Evolutionary conservation across 2,329 filamentous ascomycete genomes (phyloP), one percentile per base, ranked within the genome.

Genomic region (Oidium heveae): DNA sequence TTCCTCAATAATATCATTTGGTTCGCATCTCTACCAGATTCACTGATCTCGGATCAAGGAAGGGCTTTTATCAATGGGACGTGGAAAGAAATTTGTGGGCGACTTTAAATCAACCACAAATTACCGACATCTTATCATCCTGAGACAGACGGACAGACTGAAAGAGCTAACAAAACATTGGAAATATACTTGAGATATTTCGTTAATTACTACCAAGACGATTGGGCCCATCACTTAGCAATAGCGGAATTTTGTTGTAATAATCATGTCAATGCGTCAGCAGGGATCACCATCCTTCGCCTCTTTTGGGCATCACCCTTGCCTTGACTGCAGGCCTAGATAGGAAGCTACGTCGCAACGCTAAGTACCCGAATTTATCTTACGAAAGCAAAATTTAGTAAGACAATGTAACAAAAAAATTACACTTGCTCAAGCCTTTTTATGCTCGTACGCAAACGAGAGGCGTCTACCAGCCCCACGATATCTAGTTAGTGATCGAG

Each of bases 1-100:
- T 28, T 59, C 57, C 43, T 62, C 58, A 53, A 58, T 59, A 54
- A 63, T 51, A 20, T 59, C 58, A 43, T 62, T 61, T 4, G 61
- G 56, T 52, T 52, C 15, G 50, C 50, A 13, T 10, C n/a, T 13
- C 16, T 37, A 39, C 32, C 50, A 20, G 50, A 52, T 16, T 52
- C 50, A 4, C 10, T 52, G 6, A 12, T 52, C 8, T 52, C 50
- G 16, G 32, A 52, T 13, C 32, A 52, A 34, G 34, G 32, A 39
- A n/a, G 20, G 1, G 34, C 32, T 1, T 37, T 37, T 22, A 52
- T 52, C 22, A 33, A 52, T 16, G 6, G 10, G 6, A 37, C n/a
- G 20, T 28, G 22, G 18, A 47, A 47, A 16, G 13, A 22, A 16
- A 47, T 20, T 12, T 41, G 22, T 12, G 4, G 7, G 8, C 13